phyloP scores from a whole-genome alignment of 805 yeast species.

The Ogataea corticis region DNA sequence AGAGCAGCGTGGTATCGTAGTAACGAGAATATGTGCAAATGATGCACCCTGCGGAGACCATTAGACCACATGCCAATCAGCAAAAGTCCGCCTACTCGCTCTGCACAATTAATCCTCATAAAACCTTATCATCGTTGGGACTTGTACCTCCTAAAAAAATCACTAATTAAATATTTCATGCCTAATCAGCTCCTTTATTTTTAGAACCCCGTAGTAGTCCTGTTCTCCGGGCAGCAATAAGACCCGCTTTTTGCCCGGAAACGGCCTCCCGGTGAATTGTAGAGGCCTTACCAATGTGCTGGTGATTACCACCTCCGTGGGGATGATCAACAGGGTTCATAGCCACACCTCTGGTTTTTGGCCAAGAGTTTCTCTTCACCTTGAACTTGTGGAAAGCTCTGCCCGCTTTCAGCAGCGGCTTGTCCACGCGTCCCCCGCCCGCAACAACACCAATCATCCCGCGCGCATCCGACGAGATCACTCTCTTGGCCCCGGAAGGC shows the following conservation, averaged over 20 bases:
- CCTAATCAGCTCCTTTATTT: conserved; percentile 40
- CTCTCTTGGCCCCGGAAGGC: conserved; percentile 98
- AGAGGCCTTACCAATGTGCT: conserved; percentile 99
- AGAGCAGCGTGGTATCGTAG: no score
- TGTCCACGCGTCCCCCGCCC: conserved; percentile 99
- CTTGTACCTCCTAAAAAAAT: no score
- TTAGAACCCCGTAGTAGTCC: conserved; percentile 99
- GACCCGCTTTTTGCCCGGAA: conserved; percentile 99
- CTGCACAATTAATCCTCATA: no score
- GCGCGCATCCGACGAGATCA: conserved; percentile 92
- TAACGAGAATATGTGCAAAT: no score
- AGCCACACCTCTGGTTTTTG: conserved; percentile 99
- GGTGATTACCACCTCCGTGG: conserved; percentile 99
- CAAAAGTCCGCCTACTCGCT: no score
- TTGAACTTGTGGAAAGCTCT: conserved; percentile 99
- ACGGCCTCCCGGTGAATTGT: conserved; percentile 99
- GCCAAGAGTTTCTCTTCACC: conserved; percentile 99
- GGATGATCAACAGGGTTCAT: conserved; percentile 99
- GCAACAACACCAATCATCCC: conserved; percentile 99
- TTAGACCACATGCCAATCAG: no score
- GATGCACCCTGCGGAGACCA: no score
- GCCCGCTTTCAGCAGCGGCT: conserved; percentile 99
- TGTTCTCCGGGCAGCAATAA: conserved; percentile 99
- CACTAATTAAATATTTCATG: background rate
- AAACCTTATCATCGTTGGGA: no score